Percentiles rank a stretch among this genome's conserved stretches.
Conservation (phyloP, 1,284 basidiomycete species). For the Sanghuangporus weigelae region DNA sequence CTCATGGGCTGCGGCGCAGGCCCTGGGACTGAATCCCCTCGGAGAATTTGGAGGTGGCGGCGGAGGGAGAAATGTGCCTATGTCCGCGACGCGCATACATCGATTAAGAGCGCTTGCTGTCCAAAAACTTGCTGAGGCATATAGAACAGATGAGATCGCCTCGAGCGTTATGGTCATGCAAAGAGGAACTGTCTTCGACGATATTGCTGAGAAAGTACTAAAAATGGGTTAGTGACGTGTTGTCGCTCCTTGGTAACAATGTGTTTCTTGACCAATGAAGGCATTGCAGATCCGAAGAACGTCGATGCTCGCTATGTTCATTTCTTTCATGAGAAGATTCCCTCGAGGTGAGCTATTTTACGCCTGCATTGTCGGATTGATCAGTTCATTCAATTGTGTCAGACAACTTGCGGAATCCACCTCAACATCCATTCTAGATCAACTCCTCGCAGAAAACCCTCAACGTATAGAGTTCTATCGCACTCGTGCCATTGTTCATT, state of each 20-base stretch:
- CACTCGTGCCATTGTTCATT: slow-evolving; percentile 78
- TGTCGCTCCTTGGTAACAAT: background rate
- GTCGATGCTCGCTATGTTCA: slow-evolving; percentile 78
- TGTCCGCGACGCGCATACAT: slow-evolving; percentile 78
- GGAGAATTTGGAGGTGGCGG: slow-evolving; percentile 38
- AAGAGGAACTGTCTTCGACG: slow-evolving; percentile 81
- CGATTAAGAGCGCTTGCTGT: slow-evolving; percentile 71
- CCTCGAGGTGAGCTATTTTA: slow-evolving; percentile 57
- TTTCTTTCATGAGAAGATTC: slow-evolving; percentile 88
- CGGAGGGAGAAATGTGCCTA: slow-evolving; percentile 60
- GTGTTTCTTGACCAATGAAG: background rate
- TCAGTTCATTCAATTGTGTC: background rate
- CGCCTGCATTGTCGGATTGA: background rate
- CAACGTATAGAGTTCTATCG: slow-evolving; percentile 75
- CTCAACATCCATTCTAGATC: slow-evolving; percentile 64
- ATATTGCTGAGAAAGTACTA: slow-evolving; percentile 75
- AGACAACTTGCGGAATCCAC: slow-evolving; percentile 81
- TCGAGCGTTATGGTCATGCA: slow-evolving; percentile 89
- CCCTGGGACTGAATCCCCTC: slow-evolving; percentile 52
- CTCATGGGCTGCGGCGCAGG: slow-evolving; percentile 55
- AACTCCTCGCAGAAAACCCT: slow-evolving; percentile 64
- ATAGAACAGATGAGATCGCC: slow-evolving; percentile 78
- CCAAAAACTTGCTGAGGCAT: slow-evolving; percentile 76
- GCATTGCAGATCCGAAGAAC: slow-evolving; percentile 58
- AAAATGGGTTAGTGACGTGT: slow-evolving; percentile 50